Evolutionary conservation across 768 basidiomycete species (phyloP).

Genomic region (Tylopilus rubrobrunneus): DNA sequence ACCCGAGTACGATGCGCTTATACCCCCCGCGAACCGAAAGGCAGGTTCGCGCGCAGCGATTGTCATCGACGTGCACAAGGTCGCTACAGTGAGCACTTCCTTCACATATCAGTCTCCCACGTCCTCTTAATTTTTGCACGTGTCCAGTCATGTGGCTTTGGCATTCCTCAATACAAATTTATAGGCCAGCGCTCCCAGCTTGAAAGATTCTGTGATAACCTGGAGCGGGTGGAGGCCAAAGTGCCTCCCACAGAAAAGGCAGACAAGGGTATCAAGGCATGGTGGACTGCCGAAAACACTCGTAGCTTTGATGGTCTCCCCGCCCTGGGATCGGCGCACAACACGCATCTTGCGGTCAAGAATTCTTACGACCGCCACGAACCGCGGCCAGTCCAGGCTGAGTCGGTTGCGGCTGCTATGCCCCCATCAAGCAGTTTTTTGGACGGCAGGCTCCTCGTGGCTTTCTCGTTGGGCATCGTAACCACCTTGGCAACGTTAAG

Average conservation of each 20-base stretch:
- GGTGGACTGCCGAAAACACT: conserved; percentile 51
- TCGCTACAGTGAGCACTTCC: conserved; percentile 38
- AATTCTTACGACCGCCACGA: conserved; percentile 21
- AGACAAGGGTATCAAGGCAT: conserved; percentile 46
- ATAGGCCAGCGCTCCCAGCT: conserved; percentile 52
- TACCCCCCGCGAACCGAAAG: too few species aligned
- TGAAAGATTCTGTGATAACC: conserved; percentile 40
- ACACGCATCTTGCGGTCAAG: conserved; percentile 10
- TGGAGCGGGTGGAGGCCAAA: conserved; percentile 41
- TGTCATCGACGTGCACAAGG: conserved; percentile 59
- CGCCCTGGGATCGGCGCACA: conserved; percentile 36
- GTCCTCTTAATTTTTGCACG: background rate
- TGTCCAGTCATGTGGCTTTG: conserved; percentile 63
- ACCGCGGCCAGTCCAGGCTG: conserved; percentile 1
- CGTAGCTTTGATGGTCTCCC: conserved; percentile 57
- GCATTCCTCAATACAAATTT: conserved; percentile 59
- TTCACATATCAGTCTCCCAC: background rate
- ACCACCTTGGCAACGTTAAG: conserved; percentile 13
- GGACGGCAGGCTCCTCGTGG: conserved; percentile 16
- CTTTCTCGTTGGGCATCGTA: conserved; percentile 31
- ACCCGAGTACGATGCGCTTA: conserved; percentile 46
- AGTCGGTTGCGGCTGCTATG: background rate
- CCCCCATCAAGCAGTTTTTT: background rate
- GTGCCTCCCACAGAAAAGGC: conserved; percentile 21
- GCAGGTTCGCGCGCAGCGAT: conserved; percentile 57